Base-by-base conservation (phyloP, 2,329 filamentous ascomycete species). In the Chaetomiaceae sp. region DNA sequence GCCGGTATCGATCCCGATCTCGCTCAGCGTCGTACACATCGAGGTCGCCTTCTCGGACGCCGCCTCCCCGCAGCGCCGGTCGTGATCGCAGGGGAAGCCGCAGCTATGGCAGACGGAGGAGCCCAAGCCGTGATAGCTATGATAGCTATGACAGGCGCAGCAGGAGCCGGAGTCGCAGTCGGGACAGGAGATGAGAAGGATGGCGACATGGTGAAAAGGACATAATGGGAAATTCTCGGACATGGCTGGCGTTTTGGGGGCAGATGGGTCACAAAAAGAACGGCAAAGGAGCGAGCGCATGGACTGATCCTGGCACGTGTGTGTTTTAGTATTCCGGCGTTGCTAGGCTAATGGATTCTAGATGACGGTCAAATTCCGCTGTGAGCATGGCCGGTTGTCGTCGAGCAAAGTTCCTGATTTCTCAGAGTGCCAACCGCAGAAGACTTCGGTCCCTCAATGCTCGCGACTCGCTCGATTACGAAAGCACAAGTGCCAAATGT, bases 51-150 rank as follows among this genome's bases (percentile, higher is more conserved):
- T 56, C 54, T 4, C 54, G 50, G 7, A 33, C 50, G 5, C 68
- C 61, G 19, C 45, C 45, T 1, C 63, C 59, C 5, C 67, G 65
- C 17, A 70, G 64, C 33, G 71, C 64, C 34, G 67, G 67, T 59
- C 68, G 65, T 33, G 66, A 64, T 55, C 59, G 51, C 43, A 59
- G 59, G 51, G 66, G 60, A 42, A 57, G 59, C 19, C 60, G 69
- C 38, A 62, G 68, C 31, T 62, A 65, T 19, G 65, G 65, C 27
- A 61, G 68, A 15, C 61, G 60, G 38, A 74, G 77, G 37, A 81
- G 77, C 57, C 75, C 72, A 8, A 79, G 75, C 51, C 73, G 71
- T 39, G 73, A 69, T 57, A 79, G 75, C 61, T 72, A 78, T 57
- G 71, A 67, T 42, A 72, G 71, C 60, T 67, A 75, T 40, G 69